Base-by-base conservation (phyloP, 2,329 filamentous ascomycete genomes). In the Plectosphaerella plurivora region DNA sequence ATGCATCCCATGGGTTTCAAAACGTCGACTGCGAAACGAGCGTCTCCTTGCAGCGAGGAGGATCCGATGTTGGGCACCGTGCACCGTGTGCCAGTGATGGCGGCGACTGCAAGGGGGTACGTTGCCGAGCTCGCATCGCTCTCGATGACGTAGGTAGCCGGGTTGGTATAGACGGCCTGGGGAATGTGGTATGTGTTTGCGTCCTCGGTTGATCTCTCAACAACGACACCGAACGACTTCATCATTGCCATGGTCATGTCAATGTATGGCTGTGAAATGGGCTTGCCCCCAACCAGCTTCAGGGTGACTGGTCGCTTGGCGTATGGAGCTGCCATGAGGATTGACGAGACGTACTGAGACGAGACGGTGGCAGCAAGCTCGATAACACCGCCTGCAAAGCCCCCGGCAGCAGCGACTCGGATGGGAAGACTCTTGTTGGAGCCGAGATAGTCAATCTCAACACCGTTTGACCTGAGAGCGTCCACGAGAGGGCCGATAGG, bases 231-330 rank as follows among this genome's bases (percentile, higher is more conserved):
- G 64, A 99, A 99, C 3, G 88, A 81, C 51, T 82, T 81, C 94
- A 99, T 99, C 93, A 99, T 99, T 15, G 91, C 82, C 50, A 95
- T 91, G 2, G 94, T 99, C 93, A 99, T 97, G 67, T 99, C 91
- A 63, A 99, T 97, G 68, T 99, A 99, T 2, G 87, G 85, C 67
- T 97, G 92, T 2, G 93, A 97, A 59, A 99, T 96, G 44, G 94
- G 93, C 69, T 96, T 97, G 51, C 92, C 94, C n/a, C 94, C 94
- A 12, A 97, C 87, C 39, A 99, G 79, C 41, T 86, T 87, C 59
- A 99, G 74, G 0, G 91, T 97, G 37, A 99, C 92, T 0, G 93
- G 89, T 57, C 91, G 86, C 72, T 96, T 97, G 45, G 94, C 94
- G 65, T 97, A 99, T 0, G 94, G 94, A 0, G 94, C 94, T 54